Percentiles rank a stretch among this genome's conserved stretches.
phyloP scores from a whole-genome alignment of 2,329 filamentous ascomycete species.

The Neofusicoccum laricinum region DNA sequence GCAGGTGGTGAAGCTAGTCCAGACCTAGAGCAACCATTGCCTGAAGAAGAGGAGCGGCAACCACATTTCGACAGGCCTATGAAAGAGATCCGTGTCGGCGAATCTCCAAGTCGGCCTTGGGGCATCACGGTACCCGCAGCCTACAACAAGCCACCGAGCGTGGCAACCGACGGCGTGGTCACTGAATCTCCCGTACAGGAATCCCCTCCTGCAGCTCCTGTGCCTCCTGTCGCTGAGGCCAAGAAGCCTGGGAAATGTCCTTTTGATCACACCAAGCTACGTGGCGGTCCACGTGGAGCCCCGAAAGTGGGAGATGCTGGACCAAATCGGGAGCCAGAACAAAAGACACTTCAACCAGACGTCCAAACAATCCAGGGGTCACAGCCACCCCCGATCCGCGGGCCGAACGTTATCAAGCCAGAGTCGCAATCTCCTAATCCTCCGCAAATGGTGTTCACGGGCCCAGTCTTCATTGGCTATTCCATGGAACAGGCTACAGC shows the following conservation, averaged over 20 bases:
- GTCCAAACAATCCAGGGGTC: neutral
- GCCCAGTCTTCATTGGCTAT: slow-evolving; percentile 92
- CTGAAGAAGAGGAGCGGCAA: slow-evolving; percentile 60
- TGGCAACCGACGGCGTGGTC: slow-evolving; percentile 38
- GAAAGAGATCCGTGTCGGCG: slow-evolving; percentile 87
- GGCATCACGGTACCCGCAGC: slow-evolving; percentile 76
- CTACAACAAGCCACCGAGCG: slow-evolving; percentile 41
- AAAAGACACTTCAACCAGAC: slow-evolving; percentile 10
- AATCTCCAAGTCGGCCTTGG: slow-evolving; percentile 91
- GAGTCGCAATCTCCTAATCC: slow-evolving; percentile 19
- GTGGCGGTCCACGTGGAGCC: slow-evolving; percentile 10
- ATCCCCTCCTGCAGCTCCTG: slow-evolving; percentile 16
- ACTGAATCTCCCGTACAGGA: slow-evolving; percentile 50
- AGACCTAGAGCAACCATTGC: slow-evolving; percentile 20
- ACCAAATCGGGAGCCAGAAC: slow-evolving; percentile 2
- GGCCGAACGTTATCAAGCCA: slow-evolving; percentile 1
- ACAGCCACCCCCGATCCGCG: neutral
- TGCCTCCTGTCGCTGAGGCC: neutral
- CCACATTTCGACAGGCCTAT: slow-evolving; percentile 80
- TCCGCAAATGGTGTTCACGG: slow-evolving; percentile 82
- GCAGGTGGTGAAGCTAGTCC: slow-evolving; percentile 33
- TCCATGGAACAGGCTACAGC: slow-evolving; percentile 35
- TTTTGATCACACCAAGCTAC: slow-evolving; percentile 18
- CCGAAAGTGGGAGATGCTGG: neutral
- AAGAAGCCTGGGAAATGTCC: slow-evolving; percentile 16